These are phyloP conservation scores for Fraxinus ornus DNA, from an alignment of 305 asterid species.

Conservation along the genomic window DNA sequence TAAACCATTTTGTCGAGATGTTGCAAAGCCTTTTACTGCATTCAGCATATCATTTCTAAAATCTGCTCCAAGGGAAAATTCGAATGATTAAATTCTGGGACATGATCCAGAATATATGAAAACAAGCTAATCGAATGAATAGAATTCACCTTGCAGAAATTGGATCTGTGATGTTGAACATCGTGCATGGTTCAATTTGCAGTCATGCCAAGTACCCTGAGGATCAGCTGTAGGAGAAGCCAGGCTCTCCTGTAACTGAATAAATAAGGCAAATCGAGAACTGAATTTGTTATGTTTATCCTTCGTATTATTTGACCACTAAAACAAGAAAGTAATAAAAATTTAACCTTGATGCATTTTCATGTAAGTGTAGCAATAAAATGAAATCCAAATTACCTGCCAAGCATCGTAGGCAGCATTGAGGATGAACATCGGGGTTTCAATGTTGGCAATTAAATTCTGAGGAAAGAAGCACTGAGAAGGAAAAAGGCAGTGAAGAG, in stretches of 20 bases:
- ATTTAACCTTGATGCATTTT: not conserved
- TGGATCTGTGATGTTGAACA: conserved; percentile 63
- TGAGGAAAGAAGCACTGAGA: conserved; percentile 69
- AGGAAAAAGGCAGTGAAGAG: not conserved
- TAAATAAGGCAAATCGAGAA: not conserved
- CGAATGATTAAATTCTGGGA: not conserved
- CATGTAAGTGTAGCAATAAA: not conserved
- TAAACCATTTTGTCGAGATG: conserved; percentile 44
- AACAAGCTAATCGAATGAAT: not conserved
- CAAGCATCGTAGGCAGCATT: conserved; percentile 67
- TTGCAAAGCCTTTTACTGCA: conserved; percentile 40
- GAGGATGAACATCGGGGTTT: conserved; percentile 56
- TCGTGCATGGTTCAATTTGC: conserved; percentile 40
- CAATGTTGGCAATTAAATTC: conserved; percentile 42
- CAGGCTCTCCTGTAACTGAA: conserved; percentile 70
- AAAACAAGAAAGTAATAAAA: not conserved
- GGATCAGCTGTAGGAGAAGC: conserved; percentile 73
- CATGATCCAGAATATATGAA: not conserved
- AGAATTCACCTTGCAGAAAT: conserved; percentile 53
- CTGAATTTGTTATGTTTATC: not conserved
- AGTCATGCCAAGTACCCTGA: conserved; percentile 57
- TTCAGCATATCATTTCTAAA: conserved; percentile 62
- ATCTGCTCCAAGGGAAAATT: conserved; percentile 31
- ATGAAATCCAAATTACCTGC: conserved; percentile 40
- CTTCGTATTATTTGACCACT: not conserved